Conservation (phyloP, 805 yeast species). For the Yarrowia osloensis region DNA sequence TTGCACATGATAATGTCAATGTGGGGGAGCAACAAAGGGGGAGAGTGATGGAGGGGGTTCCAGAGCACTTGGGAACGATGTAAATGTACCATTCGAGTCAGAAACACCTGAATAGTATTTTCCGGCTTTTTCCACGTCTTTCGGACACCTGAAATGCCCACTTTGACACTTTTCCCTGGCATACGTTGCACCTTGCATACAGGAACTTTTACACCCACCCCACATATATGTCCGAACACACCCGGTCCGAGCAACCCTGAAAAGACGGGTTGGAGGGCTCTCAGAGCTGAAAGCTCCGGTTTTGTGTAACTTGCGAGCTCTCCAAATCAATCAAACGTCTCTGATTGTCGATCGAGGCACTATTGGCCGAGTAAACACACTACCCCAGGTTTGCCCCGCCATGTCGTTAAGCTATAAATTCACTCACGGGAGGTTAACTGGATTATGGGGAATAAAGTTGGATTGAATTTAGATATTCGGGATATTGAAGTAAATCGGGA, state of each 20-base stretch:
- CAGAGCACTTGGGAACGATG: too few species aligned
- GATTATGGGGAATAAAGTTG: neutral
- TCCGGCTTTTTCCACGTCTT: neutral
- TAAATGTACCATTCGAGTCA: neutral
- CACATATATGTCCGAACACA: neutral
- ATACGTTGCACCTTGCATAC: neutral
- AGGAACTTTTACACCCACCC: neutral
- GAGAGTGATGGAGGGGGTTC: neutral
- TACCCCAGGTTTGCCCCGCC: constrained; percentile 10
- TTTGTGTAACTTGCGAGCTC: neutral
- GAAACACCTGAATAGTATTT: neutral
- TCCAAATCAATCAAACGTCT: too few species aligned
- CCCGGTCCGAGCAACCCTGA: neutral
- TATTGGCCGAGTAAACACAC: neutral
- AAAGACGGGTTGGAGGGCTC: neutral
- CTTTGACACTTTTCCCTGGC: neutral
- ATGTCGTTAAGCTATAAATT: neutral
- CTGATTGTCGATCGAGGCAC: neutral
- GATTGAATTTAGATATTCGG: neutral
- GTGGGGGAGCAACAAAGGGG: constrained; percentile 21
- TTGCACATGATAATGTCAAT: constrained; percentile 20
- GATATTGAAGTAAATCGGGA: too few species aligned
- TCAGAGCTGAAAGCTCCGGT: neutral
- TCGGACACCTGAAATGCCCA: neutral
- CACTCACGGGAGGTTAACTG: neutral